Base-by-base conservation (phyloP, 1,284 basidiomycete species). In the Peniophora sp. region DNA sequence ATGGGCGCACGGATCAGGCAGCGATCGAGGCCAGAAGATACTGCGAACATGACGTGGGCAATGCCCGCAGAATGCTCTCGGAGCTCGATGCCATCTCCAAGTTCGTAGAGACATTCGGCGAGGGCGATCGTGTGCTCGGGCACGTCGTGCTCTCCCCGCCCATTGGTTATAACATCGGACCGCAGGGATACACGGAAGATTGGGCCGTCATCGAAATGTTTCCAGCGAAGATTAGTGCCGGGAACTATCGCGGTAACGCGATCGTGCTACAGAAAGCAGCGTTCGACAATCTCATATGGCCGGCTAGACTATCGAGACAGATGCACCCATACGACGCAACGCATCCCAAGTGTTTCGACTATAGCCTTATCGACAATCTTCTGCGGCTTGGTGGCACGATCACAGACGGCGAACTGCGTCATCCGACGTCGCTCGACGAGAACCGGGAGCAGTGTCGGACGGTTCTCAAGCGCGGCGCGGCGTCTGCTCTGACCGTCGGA, bases 401-500 rank as follows among this genome's bases (percentile, higher is more conserved):
- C 24, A 36, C 53, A 15, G 62, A 62, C 20, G 56, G 60, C 3
- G 51, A 62, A 57, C 60, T 71, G 60, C 57, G 52, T 51, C 23
- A 48, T 39, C 66, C 67, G 14, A 53, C 58, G 46, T 62, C 57
- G 54, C 51, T 54, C 37, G 64, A 70, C 57, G 22, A 14, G 36
- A 51, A 64, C 46, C 55, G 55, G 48, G 55, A 66, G 45, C 54
- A 54, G 14, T 62, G 57, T 51, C 49, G 68, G 22, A 51, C 63
- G 41, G 68, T 68, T 11, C 42, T 70, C 48, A 70, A 68, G 60
- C 55, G 53, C 43, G 68, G 68, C 48, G 55, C 45, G 49, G 53
- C 61, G 55, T 68, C 68, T 24, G 62, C 58, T 54, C 51, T 58
- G 47, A 70, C 68, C 49, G 47, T 70, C 37, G 68, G 68, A 54